Percentiles rank a stretch among this genome's conserved stretches.
These are phyloP conservation scores for Russula vinacea DNA, from an alignment of 768 basidiomycete genomes.

Conservation along the genomic window DNA sequence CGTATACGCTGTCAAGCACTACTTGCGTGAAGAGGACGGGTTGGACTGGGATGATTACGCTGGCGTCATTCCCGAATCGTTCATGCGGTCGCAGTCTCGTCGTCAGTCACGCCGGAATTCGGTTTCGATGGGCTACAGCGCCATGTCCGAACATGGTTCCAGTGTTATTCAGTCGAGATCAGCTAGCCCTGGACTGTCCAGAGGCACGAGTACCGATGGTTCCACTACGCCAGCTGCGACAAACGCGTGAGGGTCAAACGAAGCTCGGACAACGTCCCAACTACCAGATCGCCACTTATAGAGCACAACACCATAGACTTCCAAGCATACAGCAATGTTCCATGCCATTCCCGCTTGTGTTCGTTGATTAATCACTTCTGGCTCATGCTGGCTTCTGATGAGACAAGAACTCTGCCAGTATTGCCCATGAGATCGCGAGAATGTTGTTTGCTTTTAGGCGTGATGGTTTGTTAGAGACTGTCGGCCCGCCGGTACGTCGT, in stretches of 20 bases:
- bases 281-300: slow-evolving; percentile 61
- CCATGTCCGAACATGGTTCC: slow-evolving; percentile 27
- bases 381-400: not conserved
- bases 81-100: slow-evolving; percentile 41
- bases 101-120: slow-evolving; percentile 36
- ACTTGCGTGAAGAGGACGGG: slow-evolving; percentile 82
- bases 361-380: slow-evolving; percentile 33
- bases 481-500: slow-evolving; percentile 77
- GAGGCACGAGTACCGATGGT: slow-evolving; percentile 15
- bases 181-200: slow-evolving; percentile 11
- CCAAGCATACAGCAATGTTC: slow-evolving; percentile 45
- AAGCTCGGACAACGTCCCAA: slow-evolving; percentile 55
- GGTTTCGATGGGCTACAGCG: slow-evolving; percentile 38
- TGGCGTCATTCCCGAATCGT: slow-evolving; percentile 62
- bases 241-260: slow-evolving; percentile 70
- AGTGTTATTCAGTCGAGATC: slow-evolving; percentile 23
- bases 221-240: slow-evolving; percentile 31
- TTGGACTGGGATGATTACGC: slow-evolving; percentile 62
- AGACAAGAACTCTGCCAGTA: slow-evolving; percentile 42
- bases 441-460: slow-evolving; percentile 70
- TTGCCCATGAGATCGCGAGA: slow-evolving; percentile 76
- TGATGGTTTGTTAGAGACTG: slow-evolving; percentile 80
- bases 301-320: slow-evolving; percentile 58
- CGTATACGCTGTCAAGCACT: slow-evolving; percentile 71
- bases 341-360: slow-evolving; percentile 82